phyloP scores from a whole-genome alignment of 805 yeast genomes.

The Starmerella powellii region DNA sequence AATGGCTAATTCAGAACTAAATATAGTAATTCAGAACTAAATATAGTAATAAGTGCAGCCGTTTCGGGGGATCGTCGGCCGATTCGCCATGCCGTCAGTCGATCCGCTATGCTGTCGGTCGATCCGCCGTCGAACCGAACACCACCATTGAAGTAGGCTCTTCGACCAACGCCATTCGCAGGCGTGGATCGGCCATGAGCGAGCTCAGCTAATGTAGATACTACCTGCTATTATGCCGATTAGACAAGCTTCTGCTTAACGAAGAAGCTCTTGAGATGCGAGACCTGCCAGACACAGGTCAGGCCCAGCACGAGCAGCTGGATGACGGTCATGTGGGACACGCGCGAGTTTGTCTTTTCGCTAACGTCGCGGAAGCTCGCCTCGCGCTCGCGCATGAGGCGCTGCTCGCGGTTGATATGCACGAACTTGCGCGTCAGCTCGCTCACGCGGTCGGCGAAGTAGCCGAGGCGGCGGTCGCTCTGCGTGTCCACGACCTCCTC shows the following conservation, averaged over 20 bases:
- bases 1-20: too few species aligned
- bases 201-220: too few species aligned
- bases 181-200: too few species aligned
- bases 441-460: constrained; percentile 45
- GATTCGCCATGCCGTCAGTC: too few species aligned
- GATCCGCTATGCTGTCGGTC: too few species aligned
- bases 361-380: constrained; percentile 63
- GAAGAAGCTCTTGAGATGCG: constrained; percentile 67
- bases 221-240: too few species aligned
- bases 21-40: too few species aligned
- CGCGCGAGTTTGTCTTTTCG: constrained; percentile 62
- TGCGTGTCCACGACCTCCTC: constrained; percentile 47
- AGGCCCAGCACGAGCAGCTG: constrained; percentile 56
- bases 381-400: constrained; percentile 51
- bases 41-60: too few species aligned
- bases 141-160: too few species aligned
- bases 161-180: too few species aligned
- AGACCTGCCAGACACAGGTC: constrained; percentile 66
- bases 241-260: constrained; percentile 76
- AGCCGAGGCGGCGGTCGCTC: constrained; percentile 41
- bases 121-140: too few species aligned
- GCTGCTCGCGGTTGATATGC: constrained; percentile 54
- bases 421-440: constrained; percentile 46
- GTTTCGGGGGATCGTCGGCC: too few species aligned
- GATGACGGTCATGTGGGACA: constrained; percentile 58